phyloP scores from a whole-genome alignment of 768 basidiomycete genomes.

The Lactifluus volemus region DNA sequence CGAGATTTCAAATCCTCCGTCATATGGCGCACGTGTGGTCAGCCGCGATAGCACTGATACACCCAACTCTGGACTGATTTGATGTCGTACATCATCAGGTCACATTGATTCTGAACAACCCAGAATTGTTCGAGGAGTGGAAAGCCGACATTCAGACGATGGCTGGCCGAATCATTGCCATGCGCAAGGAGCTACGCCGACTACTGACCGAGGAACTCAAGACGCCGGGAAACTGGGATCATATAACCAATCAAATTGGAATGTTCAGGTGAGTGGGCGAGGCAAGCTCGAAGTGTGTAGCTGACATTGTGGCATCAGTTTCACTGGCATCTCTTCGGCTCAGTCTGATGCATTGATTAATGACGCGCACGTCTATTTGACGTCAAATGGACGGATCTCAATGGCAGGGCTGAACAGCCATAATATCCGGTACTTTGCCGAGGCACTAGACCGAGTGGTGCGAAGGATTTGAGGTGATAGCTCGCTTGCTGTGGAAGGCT shows the following conservation, averaged over 20 bases:
- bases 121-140: slow-evolving; percentile 78
- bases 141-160: slow-evolving; percentile 84
- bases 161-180: slow-evolving; percentile 86
- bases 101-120: slow-evolving; percentile 70
- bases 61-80: background rate
- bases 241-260: slow-evolving; percentile 92
- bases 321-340: slow-evolving; percentile 64
- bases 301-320: slow-evolving; percentile 38
- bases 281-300: background rate
- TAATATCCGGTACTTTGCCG: slow-evolving; percentile 74
- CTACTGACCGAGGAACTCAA: slow-evolving; percentile 68
- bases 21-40: slow-evolving; percentile 84
- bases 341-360: slow-evolving; percentile 65
- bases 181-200: slow-evolving; percentile 74
- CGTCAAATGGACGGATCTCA: slow-evolving; percentile 80
- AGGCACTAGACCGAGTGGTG: slow-evolving; percentile 58
- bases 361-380: slow-evolving; percentile 78
- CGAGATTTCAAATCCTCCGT: slow-evolving; percentile 92
- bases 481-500: background rate
- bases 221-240: slow-evolving; percentile 93
- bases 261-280: slow-evolving; percentile 77
- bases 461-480: slow-evolving; percentile 29
- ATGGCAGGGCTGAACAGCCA: slow-evolving; percentile 85
- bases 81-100: slow-evolving; percentile 36
- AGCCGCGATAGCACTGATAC: slow-evolving; percentile 23